Evolutionary conservation across 306 rosid species (phyloP).

Genomic region (Begonia loranthoides): DNA sequence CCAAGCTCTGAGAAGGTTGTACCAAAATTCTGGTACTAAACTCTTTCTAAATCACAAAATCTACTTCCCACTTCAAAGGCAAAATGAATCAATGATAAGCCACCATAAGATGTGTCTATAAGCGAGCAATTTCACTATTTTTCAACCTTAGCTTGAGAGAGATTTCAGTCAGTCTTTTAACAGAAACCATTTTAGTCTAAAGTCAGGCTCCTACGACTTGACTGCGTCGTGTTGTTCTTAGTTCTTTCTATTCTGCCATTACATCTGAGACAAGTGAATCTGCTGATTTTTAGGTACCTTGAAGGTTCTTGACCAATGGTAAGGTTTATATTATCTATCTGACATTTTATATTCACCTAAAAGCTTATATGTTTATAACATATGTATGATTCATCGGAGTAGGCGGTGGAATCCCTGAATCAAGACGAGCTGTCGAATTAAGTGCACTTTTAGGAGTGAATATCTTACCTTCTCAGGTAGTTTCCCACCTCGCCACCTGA

Average conservation of each 20-base stretch:
- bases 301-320: constrained; percentile 73
- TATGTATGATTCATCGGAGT: constrained; percentile 1
- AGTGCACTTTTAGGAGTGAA: constrained; percentile 52
- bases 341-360: neutral
- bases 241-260: neutral
- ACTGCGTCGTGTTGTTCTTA: neutral
- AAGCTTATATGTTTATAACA: neutral
- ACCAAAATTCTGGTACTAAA: constrained; percentile 45
- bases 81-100: too few relatives aligned
- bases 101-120: too few relatives aligned
- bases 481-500: too few relatives aligned
- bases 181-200: too few relatives aligned
- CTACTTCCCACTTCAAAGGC: neutral
- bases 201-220: neutral
- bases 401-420: constrained; percentile 91
- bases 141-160: too few relatives aligned
- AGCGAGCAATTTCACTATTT: too few relatives aligned
- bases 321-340: neutral
- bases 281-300: constrained; percentile 35
- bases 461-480: constrained; percentile 62
- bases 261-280: neutral
- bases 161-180: too few relatives aligned
- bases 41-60: too few relatives aligned
- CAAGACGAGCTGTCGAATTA: constrained; percentile 62
- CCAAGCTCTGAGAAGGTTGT: constrained; percentile 43